Base-by-base conservation (phyloP, 441 rosid species). In the Brassica hybrid region DNA sequence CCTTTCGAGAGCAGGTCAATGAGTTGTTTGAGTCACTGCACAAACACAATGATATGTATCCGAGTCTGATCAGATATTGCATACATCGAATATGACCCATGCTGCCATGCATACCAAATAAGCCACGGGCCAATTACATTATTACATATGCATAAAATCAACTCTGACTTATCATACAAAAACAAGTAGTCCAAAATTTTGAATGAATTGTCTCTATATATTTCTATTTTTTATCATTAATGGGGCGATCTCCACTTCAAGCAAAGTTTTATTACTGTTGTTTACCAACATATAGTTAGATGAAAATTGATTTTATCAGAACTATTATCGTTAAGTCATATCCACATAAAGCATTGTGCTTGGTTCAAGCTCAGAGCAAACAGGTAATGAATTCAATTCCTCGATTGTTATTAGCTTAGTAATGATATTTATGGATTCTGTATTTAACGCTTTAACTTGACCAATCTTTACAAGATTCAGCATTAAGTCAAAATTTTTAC, bases 1-100 rank as follows among this genome's bases (percentile, higher is more conserved):
- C 61, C 9, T 30, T 45, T 11, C 43, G 62, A 45, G 27, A 68
- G 3, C 17, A 69, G 25, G 74, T 69, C 74, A 69, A 76, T 62
- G 63, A 61, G 25, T 66, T 74, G 66, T 66, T 54, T 12, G 19
- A 66, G 67, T 74, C 72, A 16, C 21, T 12, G 66, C 72, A 25
- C 45, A 57, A 67, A 75, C 67, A 75, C 12, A 67, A 43, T 75
- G 36, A 75, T 43, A 5, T 75, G 78, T 67, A 67, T 67, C 72
- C 60, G 58, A 52, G 58, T 52, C 58, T 52, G 7, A 52, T 52
- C 58, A 52, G 21, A 52, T 52, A 54, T 54, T 54, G 59, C 59
- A 18, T 54, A 7, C 23, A 54, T 17, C 23, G 21, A 54, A 17
- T 21, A 54, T 54, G 59, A 54, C 21, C 59, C 59, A 54, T 45